Percentiles rank a stretch among this genome's conserved stretches.
These are phyloP conservation scores for Phytophthora constricta DNA, from an alignment of 352 stramenopile genomes.

Conservation along the genomic window DNA sequence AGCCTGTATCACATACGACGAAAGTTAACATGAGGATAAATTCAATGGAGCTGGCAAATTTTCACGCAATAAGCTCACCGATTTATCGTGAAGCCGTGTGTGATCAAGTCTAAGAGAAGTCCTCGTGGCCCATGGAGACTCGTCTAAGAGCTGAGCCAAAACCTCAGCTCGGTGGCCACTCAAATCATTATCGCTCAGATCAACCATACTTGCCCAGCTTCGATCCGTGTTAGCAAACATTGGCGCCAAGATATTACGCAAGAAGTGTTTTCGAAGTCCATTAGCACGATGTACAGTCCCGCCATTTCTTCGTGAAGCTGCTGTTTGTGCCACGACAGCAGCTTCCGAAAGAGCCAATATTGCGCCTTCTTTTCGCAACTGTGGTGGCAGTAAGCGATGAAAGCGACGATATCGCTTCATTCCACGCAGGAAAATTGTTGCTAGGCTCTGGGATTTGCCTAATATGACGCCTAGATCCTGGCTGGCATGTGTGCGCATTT, in stretches of 20 bases:
- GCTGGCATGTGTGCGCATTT: slow-evolving; percentile 58
- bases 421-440: slow-evolving; percentile 62
- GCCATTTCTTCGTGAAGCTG: slow-evolving; percentile 23
- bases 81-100: slow-evolving; percentile 57
- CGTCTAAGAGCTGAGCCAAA: slow-evolving; percentile 59
- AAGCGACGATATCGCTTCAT: slow-evolving; percentile 53
- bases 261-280: slow-evolving; percentile 53
- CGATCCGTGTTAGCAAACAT: slow-evolving; percentile 73
- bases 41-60: neutral
- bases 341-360: slow-evolving; percentile 30
- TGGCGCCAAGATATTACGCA: slow-evolving; percentile 62
- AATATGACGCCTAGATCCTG: slow-evolving; percentile 65
- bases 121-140: slow-evolving; percentile 42
- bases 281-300: slow-evolving; percentile 27
- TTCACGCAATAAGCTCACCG: slow-evolving; percentile 38
- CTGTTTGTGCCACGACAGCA: slow-evolving; percentile 32
- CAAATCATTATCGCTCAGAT: slow-evolving; percentile 83
- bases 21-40: slow-evolving; percentile 6
- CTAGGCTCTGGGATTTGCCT: slow-evolving; percentile 67
- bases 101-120: slow-evolving; percentile 68
- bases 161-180: slow-evolving; percentile 50
- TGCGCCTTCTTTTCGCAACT: slow-evolving; percentile 31
- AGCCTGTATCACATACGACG: slow-evolving; percentile 35
- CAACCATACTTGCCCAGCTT: slow-evolving; percentile 48
- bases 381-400: slow-evolving; percentile 26